Evolutionary conservation across 2,329 filamentous ascomycete genomes (phyloP).

Genomic region (Fusarium compactum): DNA sequence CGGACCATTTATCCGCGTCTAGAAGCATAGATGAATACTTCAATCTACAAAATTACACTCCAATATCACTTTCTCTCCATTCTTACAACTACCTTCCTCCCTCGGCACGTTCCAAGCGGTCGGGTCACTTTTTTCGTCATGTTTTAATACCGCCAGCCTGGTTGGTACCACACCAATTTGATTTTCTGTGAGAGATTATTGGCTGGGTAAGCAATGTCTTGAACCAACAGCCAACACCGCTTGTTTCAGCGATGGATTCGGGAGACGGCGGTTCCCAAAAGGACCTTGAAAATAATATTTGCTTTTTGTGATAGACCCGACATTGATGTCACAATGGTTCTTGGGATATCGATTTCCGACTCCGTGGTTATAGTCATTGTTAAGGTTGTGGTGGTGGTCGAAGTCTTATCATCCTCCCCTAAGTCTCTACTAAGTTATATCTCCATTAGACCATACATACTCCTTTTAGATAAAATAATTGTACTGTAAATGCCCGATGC

Average conservation of each 20-base stretch:
- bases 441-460: background rate
- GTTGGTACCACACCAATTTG: constrained; percentile 18
- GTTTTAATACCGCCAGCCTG: constrained; percentile 14
- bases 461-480: background rate
- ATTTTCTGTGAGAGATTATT: background rate
- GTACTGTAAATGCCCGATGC: background rate
- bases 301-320: background rate
- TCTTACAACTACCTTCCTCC: constrained; percentile 13
- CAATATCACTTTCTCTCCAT: no score
- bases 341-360: background rate
- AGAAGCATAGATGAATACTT: background rate
- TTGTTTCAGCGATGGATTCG: constrained; percentile 18
- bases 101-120: constrained; percentile 18
- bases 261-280: no score
- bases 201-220: background rate
- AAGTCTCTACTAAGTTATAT: background rate
- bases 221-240: constrained; percentile 27
- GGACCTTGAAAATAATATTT: constrained; percentile 27
- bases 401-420: background rate
- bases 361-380: background rate
- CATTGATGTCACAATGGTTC: background rate
- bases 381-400: background rate
- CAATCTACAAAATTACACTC: background rate
- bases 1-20: constrained; percentile 10
- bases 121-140: constrained; percentile 3